Conservation (phyloP, 129 eudicot genomes). For the Saussurea involucrata region DNA sequence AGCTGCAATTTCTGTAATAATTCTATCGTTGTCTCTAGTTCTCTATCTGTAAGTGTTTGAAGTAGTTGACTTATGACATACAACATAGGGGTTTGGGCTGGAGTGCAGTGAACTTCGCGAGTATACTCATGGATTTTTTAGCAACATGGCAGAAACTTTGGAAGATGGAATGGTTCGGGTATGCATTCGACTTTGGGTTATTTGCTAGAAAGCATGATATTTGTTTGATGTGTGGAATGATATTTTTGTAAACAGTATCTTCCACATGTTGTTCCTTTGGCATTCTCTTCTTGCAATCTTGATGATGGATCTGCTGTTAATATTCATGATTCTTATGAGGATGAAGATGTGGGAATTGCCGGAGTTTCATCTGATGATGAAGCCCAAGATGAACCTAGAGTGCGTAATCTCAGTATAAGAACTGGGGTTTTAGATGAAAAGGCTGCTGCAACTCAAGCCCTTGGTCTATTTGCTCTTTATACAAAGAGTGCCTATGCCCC, state of each 20-base stretch:
- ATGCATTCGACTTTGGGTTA: constrained; percentile 8
- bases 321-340: constrained; percentile 79
- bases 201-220: background rate
- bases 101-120: constrained; percentile 87
- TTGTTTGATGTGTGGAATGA: constrained; percentile 6
- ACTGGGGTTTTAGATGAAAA: constrained; percentile 95
- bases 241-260: constrained; percentile 60
- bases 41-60: background rate
- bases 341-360: constrained; percentile 68
- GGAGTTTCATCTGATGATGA: constrained; percentile 98
- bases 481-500: constrained; percentile 76
- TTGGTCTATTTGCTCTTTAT: constrained; percentile 83
- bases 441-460: constrained; percentile 96
- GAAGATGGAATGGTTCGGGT: constrained; percentile 81
- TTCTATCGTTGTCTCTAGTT: background rate
- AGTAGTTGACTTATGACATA: constrained; percentile 11
- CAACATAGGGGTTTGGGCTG: constrained; percentile 69
- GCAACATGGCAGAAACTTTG: constrained; percentile 80
- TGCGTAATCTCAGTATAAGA: constrained; percentile 76
- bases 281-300: constrained; percentile 84
- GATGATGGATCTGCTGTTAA: constrained; percentile 88
- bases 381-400: constrained; percentile 88
- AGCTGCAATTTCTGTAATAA: constrained; percentile 78
- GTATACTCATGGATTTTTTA: constrained; percentile 92
- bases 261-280: constrained; percentile 87